Evolutionary conservation across 129 eudicot genomes (phyloP), one percentile per base, ranked within the genome.

Genomic region (Dittrichia graveolens): DNA sequence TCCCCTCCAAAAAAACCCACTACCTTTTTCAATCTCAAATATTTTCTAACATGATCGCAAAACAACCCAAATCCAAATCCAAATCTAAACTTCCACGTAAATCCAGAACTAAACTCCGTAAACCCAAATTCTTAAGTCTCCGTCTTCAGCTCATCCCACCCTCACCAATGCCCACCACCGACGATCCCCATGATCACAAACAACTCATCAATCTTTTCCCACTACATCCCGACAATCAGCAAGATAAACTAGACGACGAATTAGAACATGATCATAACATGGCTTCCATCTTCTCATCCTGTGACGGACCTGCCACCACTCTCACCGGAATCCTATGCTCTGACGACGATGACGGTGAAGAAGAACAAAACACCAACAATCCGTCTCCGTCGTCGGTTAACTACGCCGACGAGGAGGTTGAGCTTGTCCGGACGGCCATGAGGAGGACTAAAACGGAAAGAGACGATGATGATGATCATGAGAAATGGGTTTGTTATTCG

Each of bases 401-500:
- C 43, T 85, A 82, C 75, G 84, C 78, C 3, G 82, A 73, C 18
- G 81, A 81, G 31, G 90, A 83, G 37, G 79, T 61, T 40, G 67
- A 83, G 42, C 89, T 91, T 14, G 91, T 82, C 4, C 84, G 93
- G 83, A 86, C 85, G 69, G 97, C 97, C 48, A 66, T 91, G 93
- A 86, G 89, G 85, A 83, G 90, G 85, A 88, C 80, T 19, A 87
- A 82, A n/a, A 41, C 8, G 1, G 88, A 79, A 53, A 65, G 87
- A 5, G 13, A 48, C 9, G n/a, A 81, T 4, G 61, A 67, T n/a
- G 42, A 81, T 62, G 88, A 86, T 15, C 54, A 74, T 60, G 88
- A 84, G 83, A 91, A 80, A 77, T 91, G 96, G 96, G 93, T 91
- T 64, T 58, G 84, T 61, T 86, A 86, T 65, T 84, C 89, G 16